phyloP scores from a whole-genome alignment of 805 yeast species.

The Zygoascus flipseniorum region DNA sequence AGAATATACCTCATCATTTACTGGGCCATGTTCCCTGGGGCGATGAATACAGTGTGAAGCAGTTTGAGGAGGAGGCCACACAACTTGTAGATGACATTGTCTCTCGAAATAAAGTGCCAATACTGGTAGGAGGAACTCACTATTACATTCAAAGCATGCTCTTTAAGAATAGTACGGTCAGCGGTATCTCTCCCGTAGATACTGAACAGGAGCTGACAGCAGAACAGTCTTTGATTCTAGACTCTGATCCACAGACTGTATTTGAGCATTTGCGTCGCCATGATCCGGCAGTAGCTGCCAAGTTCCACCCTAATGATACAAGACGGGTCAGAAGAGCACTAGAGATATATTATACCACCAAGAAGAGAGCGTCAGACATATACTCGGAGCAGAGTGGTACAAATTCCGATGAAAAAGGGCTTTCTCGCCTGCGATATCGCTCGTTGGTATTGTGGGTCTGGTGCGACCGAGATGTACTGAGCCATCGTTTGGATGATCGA shows the following conservation, averaged over 20 bases:
- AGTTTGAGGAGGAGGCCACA: slow-evolving; percentile 67
- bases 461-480: slow-evolving; percentile 50
- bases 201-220: slow-evolving; percentile 17
- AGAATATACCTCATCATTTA: slow-evolving; percentile 74
- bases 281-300: slow-evolving; percentile 68
- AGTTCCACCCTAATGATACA: slow-evolving; percentile 87
- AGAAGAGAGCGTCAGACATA: slow-evolving; percentile 58
- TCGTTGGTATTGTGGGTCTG: slow-evolving; percentile 73
- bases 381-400: slow-evolving; percentile 48
- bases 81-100: slow-evolving; percentile 46
- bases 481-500: slow-evolving; percentile 58
- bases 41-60: slow-evolving; percentile 71
- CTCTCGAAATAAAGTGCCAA: slow-evolving; percentile 63
- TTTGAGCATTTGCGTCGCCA: slow-evolving; percentile 38
- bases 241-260: slow-evolving; percentile 36
- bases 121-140: slow-evolving; percentile 93
- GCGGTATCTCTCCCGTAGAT: not conserved
- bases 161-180: slow-evolving; percentile 60
- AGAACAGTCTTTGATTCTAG: slow-evolving; percentile 38
- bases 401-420: not conserved
- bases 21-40: slow-evolving; percentile 78
- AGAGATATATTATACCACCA: slow-evolving; percentile 66
- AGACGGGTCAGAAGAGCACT: slow-evolving; percentile 72
- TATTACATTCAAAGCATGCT: slow-evolving; percentile 77
- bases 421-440: slow-evolving; percentile 18